These are phyloP conservation scores for Phytophthora pini DNA, from an alignment of 352 stramenopile species.

Conservation along the genomic window DNA sequence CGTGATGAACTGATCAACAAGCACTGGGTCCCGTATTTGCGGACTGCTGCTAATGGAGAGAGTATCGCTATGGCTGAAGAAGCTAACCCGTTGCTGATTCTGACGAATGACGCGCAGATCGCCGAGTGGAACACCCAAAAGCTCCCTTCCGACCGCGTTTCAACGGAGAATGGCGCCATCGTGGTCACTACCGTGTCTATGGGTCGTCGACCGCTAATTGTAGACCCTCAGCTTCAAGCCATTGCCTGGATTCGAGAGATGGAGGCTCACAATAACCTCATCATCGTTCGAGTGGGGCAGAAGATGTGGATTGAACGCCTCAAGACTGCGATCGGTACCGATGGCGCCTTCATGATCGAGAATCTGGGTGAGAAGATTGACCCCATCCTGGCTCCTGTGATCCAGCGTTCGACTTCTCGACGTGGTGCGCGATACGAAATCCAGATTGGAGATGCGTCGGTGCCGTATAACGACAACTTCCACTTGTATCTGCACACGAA, in stretches of 20 bases:
- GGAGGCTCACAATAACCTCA: slow-evolving; percentile 91
- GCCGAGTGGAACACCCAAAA: slow-evolving; percentile 95
- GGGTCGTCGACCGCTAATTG: slow-evolving; percentile 92
- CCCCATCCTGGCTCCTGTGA: slow-evolving; percentile 93
- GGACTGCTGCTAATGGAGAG: slow-evolving; percentile 85
- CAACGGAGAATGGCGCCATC: slow-evolving; percentile 94
- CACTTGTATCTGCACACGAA: slow-evolving; percentile 96
- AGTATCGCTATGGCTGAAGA: slow-evolving; percentile 93
- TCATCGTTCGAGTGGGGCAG: slow-evolving; percentile 95
- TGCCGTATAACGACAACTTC: slow-evolving; percentile 95
- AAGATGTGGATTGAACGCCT: slow-evolving; percentile 95
- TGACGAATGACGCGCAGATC: slow-evolving; percentile 93
- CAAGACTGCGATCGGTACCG: slow-evolving; percentile 93
- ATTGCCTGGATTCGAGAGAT: slow-evolving; percentile 95
- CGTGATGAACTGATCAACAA: slow-evolving; percentile 94
- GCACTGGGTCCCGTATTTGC: slow-evolving; percentile 92
- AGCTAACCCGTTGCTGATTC: slow-evolving; percentile 89
- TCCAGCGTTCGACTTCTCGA: slow-evolving; percentile 94
- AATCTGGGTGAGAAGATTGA: slow-evolving; percentile 96
- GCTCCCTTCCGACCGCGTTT: slow-evolving; percentile 93
- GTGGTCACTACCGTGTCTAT: slow-evolving; percentile 92
- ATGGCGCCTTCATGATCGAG: slow-evolving; percentile 94
- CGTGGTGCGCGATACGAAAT: slow-evolving; percentile 94
- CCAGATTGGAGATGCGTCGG: slow-evolving; percentile 94
- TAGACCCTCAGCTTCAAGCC: slow-evolving; percentile 94